Conservation (phyloP, 257 asterid genomes). For the Jasminum sambac region DNA sequence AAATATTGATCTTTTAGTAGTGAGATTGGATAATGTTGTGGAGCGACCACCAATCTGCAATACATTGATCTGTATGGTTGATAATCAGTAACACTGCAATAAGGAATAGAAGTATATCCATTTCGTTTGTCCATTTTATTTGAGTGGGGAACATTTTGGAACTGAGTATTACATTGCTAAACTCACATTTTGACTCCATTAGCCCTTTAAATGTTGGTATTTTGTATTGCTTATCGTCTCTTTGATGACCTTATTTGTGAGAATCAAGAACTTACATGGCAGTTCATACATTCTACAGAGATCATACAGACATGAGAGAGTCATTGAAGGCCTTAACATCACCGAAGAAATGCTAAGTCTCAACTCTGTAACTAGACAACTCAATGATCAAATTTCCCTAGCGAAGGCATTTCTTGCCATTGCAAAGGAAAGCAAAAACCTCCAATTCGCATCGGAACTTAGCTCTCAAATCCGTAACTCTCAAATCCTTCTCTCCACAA, state of each 20-base stretch:
- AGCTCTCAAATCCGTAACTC: constrained; percentile 51
- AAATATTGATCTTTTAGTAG: not conserved
- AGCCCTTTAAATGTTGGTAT: no score
- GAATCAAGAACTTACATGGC: not conserved
- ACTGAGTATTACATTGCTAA: not conserved
- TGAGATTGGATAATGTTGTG: not conserved
- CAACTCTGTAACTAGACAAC: constrained; percentile 43
- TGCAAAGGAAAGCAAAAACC: constrained; percentile 49
- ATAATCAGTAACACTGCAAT: not conserved
- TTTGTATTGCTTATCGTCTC: no score
- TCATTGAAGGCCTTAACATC: constrained; percentile 35
- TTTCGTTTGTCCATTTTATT: not conserved
- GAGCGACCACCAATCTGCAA: not conserved
- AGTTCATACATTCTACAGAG: constrained; percentile 27
- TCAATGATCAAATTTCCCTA: constrained; percentile 51
- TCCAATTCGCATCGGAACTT: constrained; percentile 52
- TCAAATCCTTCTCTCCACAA: no score
- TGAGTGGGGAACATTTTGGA: not conserved
- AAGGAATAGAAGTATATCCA: not conserved
- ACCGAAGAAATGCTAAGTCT: constrained; percentile 50
- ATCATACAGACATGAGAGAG: constrained; percentile 39
- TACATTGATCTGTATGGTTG: not conserved
- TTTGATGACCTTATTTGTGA: no score
- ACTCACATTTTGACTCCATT: no score
- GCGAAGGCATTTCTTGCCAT: constrained; percentile 48